Base-by-base conservation (phyloP, 352 stramenopile genomes). In the Pythium biforme region DNA sequence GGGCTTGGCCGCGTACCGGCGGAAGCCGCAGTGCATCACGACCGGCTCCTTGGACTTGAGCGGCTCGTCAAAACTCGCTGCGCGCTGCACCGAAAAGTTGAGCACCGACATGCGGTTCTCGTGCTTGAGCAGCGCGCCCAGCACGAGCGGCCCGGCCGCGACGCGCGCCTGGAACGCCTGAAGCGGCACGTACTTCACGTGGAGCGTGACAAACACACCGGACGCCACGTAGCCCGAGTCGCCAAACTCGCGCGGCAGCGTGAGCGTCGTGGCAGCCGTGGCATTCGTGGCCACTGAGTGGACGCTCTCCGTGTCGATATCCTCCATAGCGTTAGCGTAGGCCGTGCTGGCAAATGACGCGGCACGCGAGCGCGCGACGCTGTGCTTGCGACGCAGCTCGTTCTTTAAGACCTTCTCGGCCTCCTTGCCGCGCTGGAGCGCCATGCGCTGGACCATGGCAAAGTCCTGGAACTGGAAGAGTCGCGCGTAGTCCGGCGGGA, bases 91-190 rank as follows among this genome's bases (percentile, higher is more conserved):
- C n/a, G 92, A 96, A 69, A 98, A 98, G 77, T 99, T 98, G 48
- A 99, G 72, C 51, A 99, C 95, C 64, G 95, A 98, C n/a, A 98
- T 68, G 57, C 98, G 97, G 66, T 99, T 98, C 74, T 99, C 97
- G 73, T 99, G 95, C 62, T 95, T 92, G 8, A 99, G 81, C 22
- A 99, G 74, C 17, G 92, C 89, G 5, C 79, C 82, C 61, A 95
- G 77, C 55, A 95, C 72, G 26, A 92, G 67, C 58, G 83, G 79
- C 5, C 85, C 83, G 27, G 73, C 73, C 49, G 82, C 67, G 11
- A 88, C 74, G 29, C 83, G 81, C 63, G 69, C 71, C 57, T 83
- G 72, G 52, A 88, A 74, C 52, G 73, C 74, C 45, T 76, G 58
- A 19, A 88, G 71, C 5, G 83, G 76, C 31, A 96, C 83, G 62